Conservation (phyloP, 2,329 filamentous ascomycete genomes). For the Ascochyta pisi region DNA sequence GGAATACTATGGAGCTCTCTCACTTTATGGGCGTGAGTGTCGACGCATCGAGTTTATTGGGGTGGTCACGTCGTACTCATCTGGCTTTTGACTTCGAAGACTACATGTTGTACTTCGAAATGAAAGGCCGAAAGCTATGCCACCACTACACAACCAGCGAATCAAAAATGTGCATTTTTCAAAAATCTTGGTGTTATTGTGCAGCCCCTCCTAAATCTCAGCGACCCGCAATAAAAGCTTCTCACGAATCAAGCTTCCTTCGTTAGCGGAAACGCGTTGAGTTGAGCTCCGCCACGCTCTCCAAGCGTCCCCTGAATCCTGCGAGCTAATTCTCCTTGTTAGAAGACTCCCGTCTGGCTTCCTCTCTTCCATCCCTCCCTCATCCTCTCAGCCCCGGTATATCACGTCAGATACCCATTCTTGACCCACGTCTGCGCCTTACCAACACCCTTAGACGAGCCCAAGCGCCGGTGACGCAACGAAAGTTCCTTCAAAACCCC, state of each 20-base stretch:
- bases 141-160: neutral
- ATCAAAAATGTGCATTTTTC: neutral
- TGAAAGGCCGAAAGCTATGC: too few relatives aligned
- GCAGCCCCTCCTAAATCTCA: too few relatives aligned
- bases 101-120: neutral
- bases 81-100: neutral
- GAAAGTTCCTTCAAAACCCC: conserved; percentile 19
- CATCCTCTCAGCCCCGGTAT: neutral
- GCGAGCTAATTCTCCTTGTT: neutral
- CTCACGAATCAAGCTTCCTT: neutral
- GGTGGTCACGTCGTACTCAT: neutral
- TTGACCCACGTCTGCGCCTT: neutral
- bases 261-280: neutral
- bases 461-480: neutral
- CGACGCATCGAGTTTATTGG: neutral
- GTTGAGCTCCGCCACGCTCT: neutral
- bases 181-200: too few relatives aligned
- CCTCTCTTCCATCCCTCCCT: neutral
- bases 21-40: neutral
- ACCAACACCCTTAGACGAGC: neutral
- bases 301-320: neutral
- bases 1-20: neutral
- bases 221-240: neutral
- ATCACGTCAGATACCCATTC: neutral
- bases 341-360: neutral